Percentiles rank a stretch among this genome's conserved stretches.
Evolutionary conservation across 306 rosid genomes (phyloP).

Genomic region (Hippophae rhamnoides): DNA sequence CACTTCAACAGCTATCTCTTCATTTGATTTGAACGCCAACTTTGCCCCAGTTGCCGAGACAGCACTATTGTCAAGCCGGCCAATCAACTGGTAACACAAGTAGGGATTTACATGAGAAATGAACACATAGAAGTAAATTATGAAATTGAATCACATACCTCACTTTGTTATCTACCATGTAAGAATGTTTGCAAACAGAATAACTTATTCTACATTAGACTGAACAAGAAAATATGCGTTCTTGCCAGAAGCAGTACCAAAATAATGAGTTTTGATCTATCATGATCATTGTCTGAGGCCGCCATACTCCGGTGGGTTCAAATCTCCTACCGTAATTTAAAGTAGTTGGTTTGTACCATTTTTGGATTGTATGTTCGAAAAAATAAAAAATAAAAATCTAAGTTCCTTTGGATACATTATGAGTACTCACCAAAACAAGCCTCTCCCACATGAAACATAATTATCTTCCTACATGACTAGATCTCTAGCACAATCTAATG

Average conservation of each 20-base stretch:
- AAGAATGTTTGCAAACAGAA: not conserved
- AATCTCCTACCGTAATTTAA: too few species aligned
- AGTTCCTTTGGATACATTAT: not conserved
- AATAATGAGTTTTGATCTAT: too few species aligned
- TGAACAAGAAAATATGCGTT: not conserved
- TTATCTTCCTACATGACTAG: not conserved
- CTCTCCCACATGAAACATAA: not conserved
- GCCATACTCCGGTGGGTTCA: too few species aligned
- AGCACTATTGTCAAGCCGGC: conserved; percentile 96
- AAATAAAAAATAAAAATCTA: not conserved
- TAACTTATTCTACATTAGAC: not conserved
- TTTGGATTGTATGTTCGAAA: too few species aligned
- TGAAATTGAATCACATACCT: not conserved
- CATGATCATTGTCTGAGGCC: too few species aligned
- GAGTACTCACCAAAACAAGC: not conserved
- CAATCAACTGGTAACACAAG: conserved; percentile 58
- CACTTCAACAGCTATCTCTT: conserved; percentile 79
- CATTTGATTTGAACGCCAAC: conserved; percentile 86
- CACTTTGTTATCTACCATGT: not conserved
- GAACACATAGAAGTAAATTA: not conserved
- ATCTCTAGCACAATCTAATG: not conserved
- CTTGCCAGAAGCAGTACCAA: too few species aligned
- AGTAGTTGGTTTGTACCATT: too few species aligned
- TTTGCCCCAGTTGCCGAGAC: conserved; percentile 92
- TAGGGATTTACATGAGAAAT: conserved; percentile 1